phyloP scores from a whole-genome alignment of 129 eudicot species.

The Flaveria sonorensis region DNA sequence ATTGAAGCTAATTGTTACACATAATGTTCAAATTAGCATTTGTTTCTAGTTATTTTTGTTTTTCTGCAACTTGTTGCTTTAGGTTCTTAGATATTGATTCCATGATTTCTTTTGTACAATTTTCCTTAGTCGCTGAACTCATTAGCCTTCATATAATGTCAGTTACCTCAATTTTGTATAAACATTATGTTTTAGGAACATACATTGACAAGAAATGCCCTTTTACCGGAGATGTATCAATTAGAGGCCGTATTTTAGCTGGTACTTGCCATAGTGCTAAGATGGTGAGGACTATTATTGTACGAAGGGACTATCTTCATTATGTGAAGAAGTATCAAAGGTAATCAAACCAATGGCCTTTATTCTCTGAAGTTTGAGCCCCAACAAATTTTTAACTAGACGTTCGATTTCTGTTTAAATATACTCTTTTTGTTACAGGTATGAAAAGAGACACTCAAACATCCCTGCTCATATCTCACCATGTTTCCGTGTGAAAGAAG shows the following conservation, averaged over 20 bases:
- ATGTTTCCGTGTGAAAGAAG: slow-evolving; percentile 63
- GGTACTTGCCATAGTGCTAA: slow-evolving; percentile 68
- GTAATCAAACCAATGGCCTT: background rate
- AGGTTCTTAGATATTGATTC: background rate
- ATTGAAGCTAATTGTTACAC: background rate
- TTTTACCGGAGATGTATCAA: slow-evolving; percentile 61
- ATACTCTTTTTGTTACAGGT: background rate
- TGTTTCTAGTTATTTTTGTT: background rate
- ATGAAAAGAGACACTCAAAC: slow-evolving; percentile 63
- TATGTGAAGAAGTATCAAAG: slow-evolving; percentile 60
- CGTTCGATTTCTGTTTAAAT: background rate
- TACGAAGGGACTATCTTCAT: slow-evolving; percentile 55
- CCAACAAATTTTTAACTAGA: no score
- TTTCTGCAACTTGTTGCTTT: background rate
- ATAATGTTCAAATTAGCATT: background rate
- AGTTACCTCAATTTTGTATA: background rate
- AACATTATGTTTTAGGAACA: slow-evolving; percentile 34
- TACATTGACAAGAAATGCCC: slow-evolving; percentile 68
- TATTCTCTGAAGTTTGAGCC: background rate
- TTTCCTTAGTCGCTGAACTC: background rate
- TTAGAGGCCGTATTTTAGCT: slow-evolving; percentile 56
- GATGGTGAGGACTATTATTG: slow-evolving; percentile 62
- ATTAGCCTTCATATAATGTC: background rate
- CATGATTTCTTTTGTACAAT: background rate
- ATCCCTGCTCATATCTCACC: slow-evolving; percentile 58